Conservation (phyloP, 257 asterid species). For the Fraxinus quadrangulata region DNA sequence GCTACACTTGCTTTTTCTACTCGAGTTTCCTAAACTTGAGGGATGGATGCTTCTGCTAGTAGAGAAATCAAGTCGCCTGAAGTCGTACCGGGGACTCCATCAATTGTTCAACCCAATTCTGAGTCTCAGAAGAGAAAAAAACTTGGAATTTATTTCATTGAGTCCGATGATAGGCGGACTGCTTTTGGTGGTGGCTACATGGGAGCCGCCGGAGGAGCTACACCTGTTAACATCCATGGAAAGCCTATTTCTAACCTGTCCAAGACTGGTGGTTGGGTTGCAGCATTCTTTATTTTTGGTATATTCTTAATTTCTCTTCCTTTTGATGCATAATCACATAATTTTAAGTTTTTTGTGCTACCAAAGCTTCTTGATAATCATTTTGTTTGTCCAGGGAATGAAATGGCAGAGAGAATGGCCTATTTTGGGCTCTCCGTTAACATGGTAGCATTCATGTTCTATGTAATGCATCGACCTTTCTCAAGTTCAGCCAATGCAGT, state of each 20-base stretch:
- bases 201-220: conserved; percentile 52
- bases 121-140: conserved; percentile 50
- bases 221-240: conserved; percentile 88
- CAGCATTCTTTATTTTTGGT: conserved; percentile 98
- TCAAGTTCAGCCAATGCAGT: conserved; percentile 88
- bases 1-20: background rate
- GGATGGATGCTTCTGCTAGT: conserved; percentile 34
- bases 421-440: conserved; percentile 93
- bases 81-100: conserved; percentile 25
- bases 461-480: conserved; percentile 92
- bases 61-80: conserved; percentile 73
- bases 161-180: conserved; percentile 81
- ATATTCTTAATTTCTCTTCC: background rate
- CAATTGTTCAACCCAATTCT: conserved; percentile 18
- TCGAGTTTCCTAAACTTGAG: background rate
- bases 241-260: conserved; percentile 73
- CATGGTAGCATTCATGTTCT: conserved; percentile 98
- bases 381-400: conserved; percentile 60
- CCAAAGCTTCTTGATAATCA: background rate
- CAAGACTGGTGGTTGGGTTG: conserved; percentile 94
- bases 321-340: too few relatives aligned
- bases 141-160: conserved; percentile 69
- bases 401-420: conserved; percentile 99
- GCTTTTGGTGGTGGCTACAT: conserved; percentile 82
- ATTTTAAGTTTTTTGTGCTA: too few relatives aligned